phyloP scores from a whole-genome alignment of 768 basidiomycete genomes.

The Dacryopinax spathularia region DNA sequence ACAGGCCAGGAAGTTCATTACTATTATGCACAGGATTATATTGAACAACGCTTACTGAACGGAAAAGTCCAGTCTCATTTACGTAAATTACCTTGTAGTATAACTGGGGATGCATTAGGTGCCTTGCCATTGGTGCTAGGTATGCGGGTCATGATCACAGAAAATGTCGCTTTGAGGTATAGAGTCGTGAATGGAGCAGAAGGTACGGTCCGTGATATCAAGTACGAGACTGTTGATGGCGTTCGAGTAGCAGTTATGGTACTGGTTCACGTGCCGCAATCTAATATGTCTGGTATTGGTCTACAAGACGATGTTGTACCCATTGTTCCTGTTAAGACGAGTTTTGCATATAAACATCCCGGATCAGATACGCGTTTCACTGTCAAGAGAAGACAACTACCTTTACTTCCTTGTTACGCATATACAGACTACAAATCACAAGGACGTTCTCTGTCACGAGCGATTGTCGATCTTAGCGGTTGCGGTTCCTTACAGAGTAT shows the following conservation, averaged over 20 bases:
- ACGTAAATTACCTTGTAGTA: not conserved
- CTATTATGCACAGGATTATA: not conserved
- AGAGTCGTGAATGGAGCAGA: slow-evolving; percentile 2
- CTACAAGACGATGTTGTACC: not conserved
- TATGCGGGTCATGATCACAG: not conserved
- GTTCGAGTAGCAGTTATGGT: slow-evolving; percentile 15
- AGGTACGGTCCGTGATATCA: not conserved
- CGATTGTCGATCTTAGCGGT: slow-evolving; percentile 24
- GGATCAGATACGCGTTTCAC: slow-evolving; percentile 10
- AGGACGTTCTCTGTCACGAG: slow-evolving; percentile 24
- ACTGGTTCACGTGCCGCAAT: slow-evolving; percentile 18
- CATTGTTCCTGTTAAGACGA: slow-evolving; percentile 10
- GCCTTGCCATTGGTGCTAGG: not conserved
- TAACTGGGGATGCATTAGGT: not conserved
- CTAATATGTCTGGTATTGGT: slow-evolving; percentile 10
- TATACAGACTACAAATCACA: slow-evolving; percentile 32
- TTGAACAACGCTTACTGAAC: not conserved
- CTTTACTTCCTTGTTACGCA: slow-evolving; percentile 27
- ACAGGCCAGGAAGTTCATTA: not conserved
- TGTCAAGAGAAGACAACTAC: too few species aligned
- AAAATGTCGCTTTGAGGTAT: slow-evolving; percentile 2
- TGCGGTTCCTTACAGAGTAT: slow-evolving; percentile 25
- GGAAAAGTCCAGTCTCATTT: not conserved
- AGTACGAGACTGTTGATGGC: slow-evolving; percentile 13
- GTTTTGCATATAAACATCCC: not conserved